phyloP scores from a whole-genome alignment of 371 early-diverging fungal species.

The Chytridium lagenaria region DNA sequence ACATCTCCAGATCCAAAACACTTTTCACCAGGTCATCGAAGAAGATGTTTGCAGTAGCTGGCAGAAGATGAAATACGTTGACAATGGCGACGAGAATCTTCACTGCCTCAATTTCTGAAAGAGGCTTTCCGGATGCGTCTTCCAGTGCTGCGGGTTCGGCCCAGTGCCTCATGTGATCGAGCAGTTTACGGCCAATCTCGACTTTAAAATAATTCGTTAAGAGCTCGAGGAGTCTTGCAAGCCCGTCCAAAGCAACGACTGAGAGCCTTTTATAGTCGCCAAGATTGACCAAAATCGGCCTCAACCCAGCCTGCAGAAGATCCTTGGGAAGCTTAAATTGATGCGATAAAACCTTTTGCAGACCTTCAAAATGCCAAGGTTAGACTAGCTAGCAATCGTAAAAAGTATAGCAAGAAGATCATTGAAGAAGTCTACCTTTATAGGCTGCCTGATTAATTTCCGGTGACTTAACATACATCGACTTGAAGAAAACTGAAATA shows the following conservation, averaged over 20 bases:
- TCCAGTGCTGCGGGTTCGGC: constrained; percentile 84
- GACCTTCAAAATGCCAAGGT: constrained; percentile 53
- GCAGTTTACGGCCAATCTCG: constrained; percentile 96
- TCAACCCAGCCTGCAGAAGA: constrained; percentile 92
- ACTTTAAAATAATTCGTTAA: constrained; percentile 97
- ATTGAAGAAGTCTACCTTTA: constrained; percentile 59
- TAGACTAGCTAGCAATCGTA: constrained; percentile 2
- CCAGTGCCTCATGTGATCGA: constrained; percentile 94
- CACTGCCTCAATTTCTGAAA: constrained; percentile 90
- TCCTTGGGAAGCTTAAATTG: constrained; percentile 93
- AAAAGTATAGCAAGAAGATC: constrained; percentile 10
- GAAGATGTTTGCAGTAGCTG: constrained; percentile 90
- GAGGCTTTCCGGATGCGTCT: constrained; percentile 77
- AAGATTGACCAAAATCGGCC: constrained; percentile 93
- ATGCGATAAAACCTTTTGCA: constrained; percentile 84
- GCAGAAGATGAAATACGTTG: constrained; percentile 91
- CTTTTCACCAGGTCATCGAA: constrained; percentile 86
- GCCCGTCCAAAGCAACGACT: constrained; percentile 90
- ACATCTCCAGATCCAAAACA: constrained; percentile 83
- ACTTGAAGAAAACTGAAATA: constrained; percentile 97
- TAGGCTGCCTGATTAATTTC: constrained; percentile 96
- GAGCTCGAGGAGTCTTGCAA: constrained; percentile 90
- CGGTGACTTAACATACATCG: constrained; percentile 86
- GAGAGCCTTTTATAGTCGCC: constrained; percentile 92
- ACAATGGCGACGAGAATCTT: constrained; percentile 92